Conservation (phyloP, 1,284 basidiomycete genomes). For the Boletus albobrunnescens region DNA sequence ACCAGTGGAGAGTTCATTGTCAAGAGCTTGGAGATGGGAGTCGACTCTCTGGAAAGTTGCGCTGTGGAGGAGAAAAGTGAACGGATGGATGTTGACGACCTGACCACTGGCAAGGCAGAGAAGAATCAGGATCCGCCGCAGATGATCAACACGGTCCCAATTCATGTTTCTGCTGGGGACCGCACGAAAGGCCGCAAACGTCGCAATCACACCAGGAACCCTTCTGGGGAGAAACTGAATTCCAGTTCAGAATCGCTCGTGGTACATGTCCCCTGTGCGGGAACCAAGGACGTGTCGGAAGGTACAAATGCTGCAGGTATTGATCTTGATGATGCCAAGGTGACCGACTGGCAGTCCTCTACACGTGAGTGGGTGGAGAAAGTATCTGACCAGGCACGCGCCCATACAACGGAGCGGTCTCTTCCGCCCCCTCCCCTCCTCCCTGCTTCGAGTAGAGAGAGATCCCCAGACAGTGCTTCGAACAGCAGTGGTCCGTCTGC, state of each 20-base stretch:
- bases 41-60: constrained; percentile 1
- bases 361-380: constrained; percentile 33
- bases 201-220: constrained; percentile 1
- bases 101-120: not conserved
- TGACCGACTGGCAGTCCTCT: constrained; percentile 32
- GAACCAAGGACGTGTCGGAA: constrained; percentile 4
- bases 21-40: constrained; percentile 7
- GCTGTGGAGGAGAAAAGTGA: constrained; percentile 7
- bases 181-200: constrained; percentile 18
- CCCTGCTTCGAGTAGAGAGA: constrained; percentile 13
- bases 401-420: constrained; percentile 2
- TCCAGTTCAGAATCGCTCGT: constrained; percentile 26
- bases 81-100: constrained; percentile 30
- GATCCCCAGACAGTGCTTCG: constrained; percentile 25
- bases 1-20: constrained; percentile 1
- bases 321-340: constrained; percentile 40
- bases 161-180: constrained; percentile 30
- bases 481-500: constrained; percentile 25
- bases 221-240: constrained; percentile 7
- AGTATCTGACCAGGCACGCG: constrained; percentile 26
- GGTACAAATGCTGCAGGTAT: constrained; percentile 18
- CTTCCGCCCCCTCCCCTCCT: constrained; percentile 3
- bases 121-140: constrained; percentile 1
- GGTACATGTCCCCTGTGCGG: constrained; percentile 32
- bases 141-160: constrained; percentile 25